These are phyloP conservation scores for Aegilops tauschii DNA, from an alignment of 176 grass and related monocot genomes.

Conservation along the genomic window DNA sequence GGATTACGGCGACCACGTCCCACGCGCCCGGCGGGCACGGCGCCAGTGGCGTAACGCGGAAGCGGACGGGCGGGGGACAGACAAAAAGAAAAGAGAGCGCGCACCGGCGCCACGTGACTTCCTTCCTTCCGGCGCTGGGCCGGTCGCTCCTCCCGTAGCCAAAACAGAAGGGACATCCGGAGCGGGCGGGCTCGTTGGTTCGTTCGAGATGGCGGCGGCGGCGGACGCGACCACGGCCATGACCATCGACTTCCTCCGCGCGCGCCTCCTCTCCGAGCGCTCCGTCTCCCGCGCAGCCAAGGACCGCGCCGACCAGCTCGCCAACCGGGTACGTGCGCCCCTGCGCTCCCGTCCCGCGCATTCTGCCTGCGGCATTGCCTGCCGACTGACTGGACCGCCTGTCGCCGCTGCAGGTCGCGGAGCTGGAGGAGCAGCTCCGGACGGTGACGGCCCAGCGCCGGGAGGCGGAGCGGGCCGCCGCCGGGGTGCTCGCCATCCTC, in stretches of 20 bases:
- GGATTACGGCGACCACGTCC: neutral
- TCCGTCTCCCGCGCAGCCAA: slow-evolving; percentile 81
- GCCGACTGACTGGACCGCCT: neutral
- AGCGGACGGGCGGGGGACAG: neutral
- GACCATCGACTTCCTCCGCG: slow-evolving; percentile 98
- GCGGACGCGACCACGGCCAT: slow-evolving; percentile 61
- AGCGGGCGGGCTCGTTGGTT: neutral
- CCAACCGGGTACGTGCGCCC: slow-evolving; percentile 41
- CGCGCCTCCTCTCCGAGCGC: slow-evolving; percentile 91
- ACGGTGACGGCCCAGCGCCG: slow-evolving; percentile 43
- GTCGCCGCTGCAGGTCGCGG: slow-evolving; percentile 12
- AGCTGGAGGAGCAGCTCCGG: slow-evolving; percentile 55
- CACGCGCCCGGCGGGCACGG: neutral
- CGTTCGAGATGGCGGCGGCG: slow-evolving; percentile 27
- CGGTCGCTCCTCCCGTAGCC: neutral
- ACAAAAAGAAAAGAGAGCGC: neutral
- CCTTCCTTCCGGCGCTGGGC: neutral
- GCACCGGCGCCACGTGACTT: slow-evolving; percentile 16
- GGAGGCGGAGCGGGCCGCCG: slow-evolving; percentile 65
- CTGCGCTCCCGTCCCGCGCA: neutral
- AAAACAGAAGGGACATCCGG: neutral
- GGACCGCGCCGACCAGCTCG: slow-evolving; percentile 81
- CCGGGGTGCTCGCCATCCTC: slow-evolving; percentile 64
- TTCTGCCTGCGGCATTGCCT: neutral
- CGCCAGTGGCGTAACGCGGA: neutral